Evolutionary conservation across 2,329 filamentous ascomycete genomes (phyloP), one percentile per base, ranked within the genome.

Genomic region (Microsporum audouinii): DNA sequence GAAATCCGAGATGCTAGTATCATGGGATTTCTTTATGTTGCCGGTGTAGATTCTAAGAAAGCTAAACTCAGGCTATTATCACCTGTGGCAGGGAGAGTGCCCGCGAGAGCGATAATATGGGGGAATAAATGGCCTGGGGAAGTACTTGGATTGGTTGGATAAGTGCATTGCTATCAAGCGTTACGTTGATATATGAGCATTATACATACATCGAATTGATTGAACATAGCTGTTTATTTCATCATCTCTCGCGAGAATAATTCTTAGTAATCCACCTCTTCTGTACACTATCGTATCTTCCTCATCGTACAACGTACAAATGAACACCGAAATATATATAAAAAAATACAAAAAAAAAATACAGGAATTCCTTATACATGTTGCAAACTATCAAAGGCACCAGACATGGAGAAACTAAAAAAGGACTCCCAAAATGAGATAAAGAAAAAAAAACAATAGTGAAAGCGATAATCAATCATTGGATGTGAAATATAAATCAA

Each of bases 11-110:
- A 91, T 67, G 85, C 91, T 5, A 88, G 87, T 61, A 86, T 97
- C 34, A 88, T 95, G 82, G 94, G 94, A 0, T 99, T 95, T 70
- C 82, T 96, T 34, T 96, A 96, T 69, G 88, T 97, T 14, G 87
- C 89, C 0, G 89, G 96, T 64, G 89, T 97, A 2, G 91, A 99
- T 69, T 88, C 89, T 70, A 86, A 88, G 67, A 88, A 88, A 72
- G 85, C 85, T 66, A 88, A 88, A 71, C 79, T 96, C 36, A 88
- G 89, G 69, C 79, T 97, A 23, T 77, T 99, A 62, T 86, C 89
- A 17, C 94, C 94, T 1, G 85, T 96, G 63, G 88, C 88, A 59
- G 91, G 91, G 1, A 82, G 88, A 62, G 80, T 96, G 63, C 90
- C 89, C 0, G 84, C 88, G 66, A 81, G 86, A 69, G 91, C 92